Evolutionary conservation across 371 early-diverging fungal genomes (phyloP).

Genomic region (Mucor mucedo): DNA sequence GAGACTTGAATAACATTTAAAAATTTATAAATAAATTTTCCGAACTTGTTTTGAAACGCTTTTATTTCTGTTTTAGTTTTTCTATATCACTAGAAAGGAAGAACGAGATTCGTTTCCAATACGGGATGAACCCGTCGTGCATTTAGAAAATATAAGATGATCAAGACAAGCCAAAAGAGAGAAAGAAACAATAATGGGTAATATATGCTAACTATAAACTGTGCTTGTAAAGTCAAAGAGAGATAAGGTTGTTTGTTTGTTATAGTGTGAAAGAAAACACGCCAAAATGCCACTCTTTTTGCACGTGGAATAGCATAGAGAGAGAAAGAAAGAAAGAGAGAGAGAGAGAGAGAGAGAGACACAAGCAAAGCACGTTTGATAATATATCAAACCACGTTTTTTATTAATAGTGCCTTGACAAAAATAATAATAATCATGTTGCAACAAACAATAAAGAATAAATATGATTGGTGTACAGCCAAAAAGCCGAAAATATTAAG

Average conservation of each 20-base stretch:
- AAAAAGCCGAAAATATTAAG: not conserved
- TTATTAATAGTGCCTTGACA: not conserved
- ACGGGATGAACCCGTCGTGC: not conserved
- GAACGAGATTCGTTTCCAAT: not conserved
- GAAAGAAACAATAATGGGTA: too few relatives aligned
- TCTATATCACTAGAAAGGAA: not conserved
- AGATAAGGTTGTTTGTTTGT: too few relatives aligned
- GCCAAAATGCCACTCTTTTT: too few relatives aligned
- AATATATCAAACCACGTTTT: not conserved
- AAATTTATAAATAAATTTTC: not conserved
- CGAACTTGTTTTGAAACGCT: not conserved
- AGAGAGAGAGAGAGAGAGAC: too few relatives aligned
- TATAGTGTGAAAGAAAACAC: too few relatives aligned
- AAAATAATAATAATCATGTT: not conserved
- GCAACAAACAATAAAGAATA: not conserved
- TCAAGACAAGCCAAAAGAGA: not conserved
- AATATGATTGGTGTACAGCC: constrained; percentile 5
- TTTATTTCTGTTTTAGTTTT: not conserved
- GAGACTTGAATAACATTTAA: constrained; percentile 32
- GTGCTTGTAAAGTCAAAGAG: too few relatives aligned
- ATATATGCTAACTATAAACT: too few relatives aligned
- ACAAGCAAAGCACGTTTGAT: not conserved
- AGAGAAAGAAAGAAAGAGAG: too few relatives aligned
- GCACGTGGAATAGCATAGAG: too few relatives aligned
- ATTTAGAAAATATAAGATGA: not conserved